Conservation (phyloP, 2,329 filamentous ascomycete genomes). For the Didymella exigua region DNA sequence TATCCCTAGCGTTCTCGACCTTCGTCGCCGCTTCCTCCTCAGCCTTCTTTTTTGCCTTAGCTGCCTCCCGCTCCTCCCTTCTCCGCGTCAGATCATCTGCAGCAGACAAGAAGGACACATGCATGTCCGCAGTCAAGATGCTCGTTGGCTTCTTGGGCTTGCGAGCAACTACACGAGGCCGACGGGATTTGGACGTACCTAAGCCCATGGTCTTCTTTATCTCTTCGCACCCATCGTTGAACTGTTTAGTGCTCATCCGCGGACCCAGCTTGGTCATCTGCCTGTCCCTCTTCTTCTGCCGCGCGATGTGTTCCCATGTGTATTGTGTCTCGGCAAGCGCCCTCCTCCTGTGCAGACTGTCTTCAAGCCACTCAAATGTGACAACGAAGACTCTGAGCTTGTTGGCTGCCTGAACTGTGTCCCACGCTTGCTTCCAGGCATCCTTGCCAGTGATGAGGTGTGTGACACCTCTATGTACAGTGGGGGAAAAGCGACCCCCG, state of each 20-base stretch:
- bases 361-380: conserved; percentile 55
- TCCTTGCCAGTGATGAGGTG: conserved; percentile 72
- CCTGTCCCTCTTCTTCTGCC: conserved; percentile 43
- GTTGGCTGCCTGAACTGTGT: conserved; percentile 36
- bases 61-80: conserved; percentile 28
- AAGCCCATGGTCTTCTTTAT: conserved; percentile 40
- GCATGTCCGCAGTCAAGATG: conserved; percentile 30
- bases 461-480: conserved; percentile 64
- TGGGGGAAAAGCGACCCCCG: conserved; percentile 62
- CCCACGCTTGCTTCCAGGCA: conserved; percentile 60
- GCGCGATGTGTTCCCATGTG: conserved; percentile 34
- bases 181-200: conserved; percentile 44
- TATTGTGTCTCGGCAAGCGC: conserved; percentile 46
- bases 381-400: conserved; percentile 42
- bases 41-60: conserved; percentile 16
- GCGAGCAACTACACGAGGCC: neutral
- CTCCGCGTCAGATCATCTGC: conserved; percentile 29
- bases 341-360: conserved; percentile 50
- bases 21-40: conserved; percentile 15
- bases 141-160: conserved; percentile 24
- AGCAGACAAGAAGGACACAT: conserved; percentile 23
- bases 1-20: neutral
- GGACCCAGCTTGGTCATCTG: conserved; percentile 34
- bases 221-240: conserved; percentile 39
- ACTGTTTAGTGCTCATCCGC: conserved; percentile 34